Evolutionary conservation across 352 stramenopile genomes (phyloP), one percentile per base, ranked within the genome.

Genomic region (Globisporangium perplexum): DNA sequence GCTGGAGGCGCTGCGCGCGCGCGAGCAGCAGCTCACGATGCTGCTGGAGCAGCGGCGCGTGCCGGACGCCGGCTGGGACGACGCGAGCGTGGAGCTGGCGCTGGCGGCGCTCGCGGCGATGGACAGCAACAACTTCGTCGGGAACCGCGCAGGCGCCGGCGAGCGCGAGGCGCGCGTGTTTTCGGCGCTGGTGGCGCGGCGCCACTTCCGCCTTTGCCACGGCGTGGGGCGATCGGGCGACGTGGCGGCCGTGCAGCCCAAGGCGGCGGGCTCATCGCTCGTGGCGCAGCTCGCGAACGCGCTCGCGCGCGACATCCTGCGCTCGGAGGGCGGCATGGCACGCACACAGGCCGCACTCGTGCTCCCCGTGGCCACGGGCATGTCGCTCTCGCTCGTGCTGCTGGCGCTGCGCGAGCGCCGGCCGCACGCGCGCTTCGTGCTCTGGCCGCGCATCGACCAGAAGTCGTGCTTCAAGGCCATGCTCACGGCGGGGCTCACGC

Each of bases 381-480:
- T 99, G 95, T 95, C 83, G 53, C 83, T 99, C 35, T 73, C 88
- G 23, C 68, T 99, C 20, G 77, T 96, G 30, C 58, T 99, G 47
- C 77, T 93, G 33, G 75, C 89, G 39, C 65, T 99, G n/a, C 74
- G 68, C 30, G 66, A 72, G 52, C 52, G 59, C 3, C 83, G 77
- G 12, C 66, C 80, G 12, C 15, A 60, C 14, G 68, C 74, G 42
- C 83, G 69, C 38, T 91, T 88, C 66, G 88, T 98, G 36, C 67
- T 98, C 39, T 98, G 88, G 88, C 83, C 89, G 38, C 83, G 97
- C 17, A 99, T 99, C 67, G 97, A 99, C 81, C 97, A 99, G 74
- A 99, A 99, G 71, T 98, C 92, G 47, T 99, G 96, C 71, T 97
- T 98, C 72, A 99, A 99, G 69, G 86, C 93, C 12, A 98, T 99